These are phyloP conservation scores for Starmerella asiatica DNA, from an alignment of 805 yeast genomes.

Conservation along the genomic window DNA sequence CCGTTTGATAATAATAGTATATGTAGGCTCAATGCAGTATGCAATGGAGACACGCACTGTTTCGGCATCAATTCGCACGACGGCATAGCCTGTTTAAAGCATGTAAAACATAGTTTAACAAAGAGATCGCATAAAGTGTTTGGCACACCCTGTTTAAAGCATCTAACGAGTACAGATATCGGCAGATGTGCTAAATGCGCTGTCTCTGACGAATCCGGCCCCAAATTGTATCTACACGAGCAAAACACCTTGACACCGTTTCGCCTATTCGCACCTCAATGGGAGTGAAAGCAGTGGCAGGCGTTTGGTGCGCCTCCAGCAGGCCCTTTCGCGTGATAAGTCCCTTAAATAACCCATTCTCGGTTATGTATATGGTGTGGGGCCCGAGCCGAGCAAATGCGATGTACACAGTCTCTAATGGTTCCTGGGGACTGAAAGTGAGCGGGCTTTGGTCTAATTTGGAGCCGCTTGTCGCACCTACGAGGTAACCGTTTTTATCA, in stretches of 20 bases:
- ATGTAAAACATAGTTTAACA: too few relatives aligned
- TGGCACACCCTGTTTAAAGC: too few relatives aligned
- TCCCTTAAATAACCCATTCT: constrained; percentile 49
- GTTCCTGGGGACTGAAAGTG: constrained; percentile 38
- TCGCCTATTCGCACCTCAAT: constrained; percentile 5
- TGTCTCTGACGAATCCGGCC: too few relatives aligned
- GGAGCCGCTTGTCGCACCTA: constrained; percentile 24
- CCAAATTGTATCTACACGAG: too few relatives aligned
- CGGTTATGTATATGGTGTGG: constrained; percentile 51
- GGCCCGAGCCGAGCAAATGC: constrained; percentile 74
- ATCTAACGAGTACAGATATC: too few relatives aligned
- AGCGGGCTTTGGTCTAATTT: constrained; percentile 38
- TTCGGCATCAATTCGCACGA: too few relatives aligned
- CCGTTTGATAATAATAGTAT: too few relatives aligned
- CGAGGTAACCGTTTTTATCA: constrained; percentile 22
- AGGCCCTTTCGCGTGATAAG: constrained; percentile 77
- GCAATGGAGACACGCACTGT: too few relatives aligned
- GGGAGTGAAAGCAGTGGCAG: not conserved
- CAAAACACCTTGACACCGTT: not conserved
- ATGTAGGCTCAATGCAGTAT: too few relatives aligned
- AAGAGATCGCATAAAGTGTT: too few relatives aligned
- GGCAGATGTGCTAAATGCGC: too few relatives aligned
- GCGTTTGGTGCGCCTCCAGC: constrained; percentile 28
- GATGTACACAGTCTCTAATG: constrained; percentile 49
- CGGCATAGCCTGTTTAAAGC: too few relatives aligned